These are phyloP conservation scores for Coemansia asiatica DNA, from an alignment of 192 early-diverging fungal species.

Conservation along the genomic window DNA sequence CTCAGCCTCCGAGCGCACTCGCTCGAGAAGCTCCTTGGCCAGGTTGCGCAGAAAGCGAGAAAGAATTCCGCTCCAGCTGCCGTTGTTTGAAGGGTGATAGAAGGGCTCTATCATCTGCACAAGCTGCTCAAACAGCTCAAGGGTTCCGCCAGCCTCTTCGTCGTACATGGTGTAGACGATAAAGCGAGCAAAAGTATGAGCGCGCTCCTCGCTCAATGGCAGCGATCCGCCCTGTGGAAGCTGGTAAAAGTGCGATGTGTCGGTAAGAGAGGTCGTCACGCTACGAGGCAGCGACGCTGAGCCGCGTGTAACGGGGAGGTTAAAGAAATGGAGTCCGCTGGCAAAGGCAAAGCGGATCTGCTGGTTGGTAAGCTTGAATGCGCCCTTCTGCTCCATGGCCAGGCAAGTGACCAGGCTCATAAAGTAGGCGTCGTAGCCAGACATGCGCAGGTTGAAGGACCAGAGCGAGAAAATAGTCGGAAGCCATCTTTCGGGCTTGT, in stretches of 20 bases:
- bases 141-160: slow-evolving; percentile 53
- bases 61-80: slow-evolving; percentile 76
- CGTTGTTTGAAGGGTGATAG: slow-evolving; percentile 91
- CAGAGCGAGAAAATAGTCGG: slow-evolving; percentile 84
- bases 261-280: slow-evolving; percentile 18
- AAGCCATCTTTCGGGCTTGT: slow-evolving; percentile 65
- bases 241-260: slow-evolving; percentile 39
- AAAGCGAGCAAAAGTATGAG: slow-evolving; percentile 67
- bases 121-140: slow-evolving; percentile 67
- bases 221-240: slow-evolving; percentile 29
- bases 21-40: slow-evolving; percentile 65
- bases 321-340: slow-evolving; percentile 50
- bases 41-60: slow-evolving; percentile 71
- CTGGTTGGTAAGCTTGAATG: slow-evolving; percentile 33
- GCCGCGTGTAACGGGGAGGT: slow-evolving; percentile 35
- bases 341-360: slow-evolving; percentile 53
- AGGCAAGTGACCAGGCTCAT: slow-evolving; percentile 71
- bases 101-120: slow-evolving; percentile 87
- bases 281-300: slow-evolving; percentile 21
- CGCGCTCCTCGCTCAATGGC: slow-evolving; percentile 46
- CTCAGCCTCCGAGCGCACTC: slow-evolving; percentile 41
- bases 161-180: slow-evolving; percentile 76
- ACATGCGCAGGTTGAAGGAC: slow-evolving; percentile 65
- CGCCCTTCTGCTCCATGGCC: slow-evolving; percentile 53
- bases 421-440: slow-evolving; percentile 67